Conservation (phyloP, 2,329 filamentous ascomycete genomes). For the Alternaria panax region DNA sequence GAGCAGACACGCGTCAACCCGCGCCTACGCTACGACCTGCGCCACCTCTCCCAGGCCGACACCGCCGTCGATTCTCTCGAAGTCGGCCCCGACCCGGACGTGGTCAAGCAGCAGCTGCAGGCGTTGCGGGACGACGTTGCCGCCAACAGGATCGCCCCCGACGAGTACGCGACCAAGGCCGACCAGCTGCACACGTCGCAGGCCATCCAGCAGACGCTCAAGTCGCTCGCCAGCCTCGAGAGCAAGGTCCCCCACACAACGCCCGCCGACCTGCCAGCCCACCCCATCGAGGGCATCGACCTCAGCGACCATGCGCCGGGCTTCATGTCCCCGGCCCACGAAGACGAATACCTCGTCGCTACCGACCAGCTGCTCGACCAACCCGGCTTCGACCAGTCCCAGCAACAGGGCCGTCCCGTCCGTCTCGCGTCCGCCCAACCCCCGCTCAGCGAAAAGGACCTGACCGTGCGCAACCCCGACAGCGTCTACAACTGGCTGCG, state of each 20-base stretch:
- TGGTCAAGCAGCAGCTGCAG: conserved; percentile 36
- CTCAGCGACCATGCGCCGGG: conserved; percentile 66
- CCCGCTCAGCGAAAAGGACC: conserved; percentile 57
- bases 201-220: conserved; percentile 31
- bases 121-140: conserved; percentile 49
- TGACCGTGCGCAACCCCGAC: conserved; percentile 77
- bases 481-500: conserved; percentile 97
- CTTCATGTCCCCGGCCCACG: conserved; percentile 73
- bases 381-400: conserved; percentile 62
- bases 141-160: conserved; percentile 34
- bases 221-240: conserved; percentile 51
- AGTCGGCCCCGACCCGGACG: conserved; percentile 31
- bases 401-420: conserved; percentile 50
- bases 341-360: conserved; percentile 76
- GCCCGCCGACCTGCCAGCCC: conserved; percentile 40
- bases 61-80: conserved; percentile 38
- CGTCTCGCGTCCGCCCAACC: conserved; percentile 50
- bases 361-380: conserved; percentile 63
- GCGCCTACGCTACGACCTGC: conserved; percentile 76
- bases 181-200: conserved; percentile 41
- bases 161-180: conserved; percentile 39
- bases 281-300: conserved; percentile 51
- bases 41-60: conserved; percentile 49
- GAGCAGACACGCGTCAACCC: conserved; percentile 78
- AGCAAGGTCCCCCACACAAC: conserved; percentile 51